Evolutionary conservation across 306 rosid species (phyloP).

Genomic region (Delonix regia): DNA sequence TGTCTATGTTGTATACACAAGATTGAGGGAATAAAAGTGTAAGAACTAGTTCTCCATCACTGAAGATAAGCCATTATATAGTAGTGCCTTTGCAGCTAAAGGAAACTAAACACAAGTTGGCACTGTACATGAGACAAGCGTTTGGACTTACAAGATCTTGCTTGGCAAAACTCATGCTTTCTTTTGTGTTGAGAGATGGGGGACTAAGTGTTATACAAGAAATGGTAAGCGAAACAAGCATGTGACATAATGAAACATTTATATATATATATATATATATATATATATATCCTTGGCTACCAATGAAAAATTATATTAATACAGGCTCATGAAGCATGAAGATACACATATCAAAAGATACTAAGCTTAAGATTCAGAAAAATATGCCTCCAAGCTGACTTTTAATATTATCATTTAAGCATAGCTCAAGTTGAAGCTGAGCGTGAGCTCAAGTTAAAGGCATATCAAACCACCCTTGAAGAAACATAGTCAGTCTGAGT

Average conservation of each 20-base stretch:
- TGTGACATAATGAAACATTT: neutral
- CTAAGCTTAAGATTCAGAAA: neutral
- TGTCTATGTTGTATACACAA: constrained; percentile 5
- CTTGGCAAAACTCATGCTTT: neutral
- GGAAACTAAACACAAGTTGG: neutral
- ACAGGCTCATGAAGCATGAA: neutral
- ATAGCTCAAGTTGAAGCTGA: neutral
- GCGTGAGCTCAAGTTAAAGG: neutral
- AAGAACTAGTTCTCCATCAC: neutral
- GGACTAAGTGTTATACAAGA: neutral
- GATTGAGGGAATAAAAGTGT: neutral
- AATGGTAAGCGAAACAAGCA: neutral
- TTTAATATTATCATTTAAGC: neutral
- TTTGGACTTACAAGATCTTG: neutral
- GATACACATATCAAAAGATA: neutral
- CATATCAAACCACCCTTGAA: neutral
- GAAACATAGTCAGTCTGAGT: neutral
- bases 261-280: too few species aligned
- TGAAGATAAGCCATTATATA: neutral
- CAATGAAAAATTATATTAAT: neutral
- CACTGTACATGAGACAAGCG: neutral
- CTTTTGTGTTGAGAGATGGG: neutral
- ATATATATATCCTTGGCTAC: too few species aligned
- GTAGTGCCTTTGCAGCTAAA: neutral
- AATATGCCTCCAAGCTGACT: neutral